phyloP scores from a whole-genome alignment of 345 rosid species.

The Lepidium aucheri region DNA sequence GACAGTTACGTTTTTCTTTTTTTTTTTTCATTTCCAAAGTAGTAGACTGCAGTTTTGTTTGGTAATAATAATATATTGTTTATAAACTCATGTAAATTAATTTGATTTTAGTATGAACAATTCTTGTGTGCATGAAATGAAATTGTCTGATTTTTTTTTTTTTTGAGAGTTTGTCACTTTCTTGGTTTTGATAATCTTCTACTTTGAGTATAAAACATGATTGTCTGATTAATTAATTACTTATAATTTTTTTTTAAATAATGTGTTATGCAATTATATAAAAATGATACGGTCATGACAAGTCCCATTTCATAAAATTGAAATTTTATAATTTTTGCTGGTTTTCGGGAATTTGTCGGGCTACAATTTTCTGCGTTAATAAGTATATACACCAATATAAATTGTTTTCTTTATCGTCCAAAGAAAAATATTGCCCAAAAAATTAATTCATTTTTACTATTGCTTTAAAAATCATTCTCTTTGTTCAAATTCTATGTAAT shows the following conservation, averaged over 20 bases:
- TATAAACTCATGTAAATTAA: not conserved
- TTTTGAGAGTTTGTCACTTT: conserved; percentile 13
- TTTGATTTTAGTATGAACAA: not conserved
- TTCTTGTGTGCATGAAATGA: not conserved
- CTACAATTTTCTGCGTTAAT: conserved; percentile 9
- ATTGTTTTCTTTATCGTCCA: not conserved
- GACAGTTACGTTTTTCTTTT: conserved; percentile 20
- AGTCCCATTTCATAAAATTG: conserved; percentile 15
- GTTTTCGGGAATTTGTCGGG: conserved; percentile 63
- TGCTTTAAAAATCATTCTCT: no score
- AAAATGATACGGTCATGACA: conserved; percentile 44
- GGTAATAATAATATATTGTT: not conserved
- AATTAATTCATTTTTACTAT: no score
- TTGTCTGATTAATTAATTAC: conserved; percentile 15
- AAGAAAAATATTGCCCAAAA: no score
- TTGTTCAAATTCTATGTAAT: not conserved
- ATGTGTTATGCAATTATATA: conserved; percentile 15
- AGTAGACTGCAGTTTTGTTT: conserved; percentile 14
- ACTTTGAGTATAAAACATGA: conserved; percentile 26
- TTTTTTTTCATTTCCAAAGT: conserved; percentile 17
- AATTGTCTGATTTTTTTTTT: not conserved
- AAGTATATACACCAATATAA: not conserved
- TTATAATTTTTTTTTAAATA: not conserved
- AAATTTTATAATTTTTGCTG: conserved; percentile 31
- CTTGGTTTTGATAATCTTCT: conserved; percentile 20